Base-by-base conservation (phyloP, 805 yeast genomes). In the Torulaspora gathmanii region DNA sequence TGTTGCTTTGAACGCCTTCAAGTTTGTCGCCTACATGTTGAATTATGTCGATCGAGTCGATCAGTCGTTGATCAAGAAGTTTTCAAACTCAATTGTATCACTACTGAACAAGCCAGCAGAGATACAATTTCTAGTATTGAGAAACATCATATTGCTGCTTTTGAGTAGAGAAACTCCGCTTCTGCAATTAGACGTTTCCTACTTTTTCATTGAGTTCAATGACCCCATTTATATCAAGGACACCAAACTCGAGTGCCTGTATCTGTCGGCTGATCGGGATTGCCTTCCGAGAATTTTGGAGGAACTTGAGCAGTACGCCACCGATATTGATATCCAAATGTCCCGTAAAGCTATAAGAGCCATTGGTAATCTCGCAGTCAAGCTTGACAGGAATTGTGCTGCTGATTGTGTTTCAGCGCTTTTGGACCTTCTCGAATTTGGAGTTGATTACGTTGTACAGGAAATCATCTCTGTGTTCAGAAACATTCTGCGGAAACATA, bases 221-320 rank as follows among this genome's bases (percentile, higher is more conserved):
- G 96, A 90, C 61, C 93, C 95, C 1, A 79, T 86, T 17, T 91
- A 86, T 61, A 80, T 91, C 59, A 87, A 89, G 62, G 91, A 88
- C 56, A 86, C 96, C 4, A 91, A 91, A 58, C 70, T 91, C 36
- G 97, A 91, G 60, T 83, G 93, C 47, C 80, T 91, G 17, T 86
- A 85, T 55, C 69, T 87, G 29, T 69, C 91, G 37, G 95, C 97
- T 1, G 75, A 79, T 56, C 80, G 78, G 42, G 52, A 63, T 8
- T 86, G 85, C 55, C 70, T 83, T 37, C 71, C 69, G 4, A 65
- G 72, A 30, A 87, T 91, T 0, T 68, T 90, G 37, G 68, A 78
- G 13, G 98, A 90, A 60, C 65, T 90, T 42, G 83, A 80, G 51
- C 95, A 85, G 55, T 90, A 90, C 63, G 95, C 95, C 4, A 78